phyloP scores from a whole-genome alignment of 2,329 filamentous ascomycete species.

The Emericellopsis cladophorae region DNA sequence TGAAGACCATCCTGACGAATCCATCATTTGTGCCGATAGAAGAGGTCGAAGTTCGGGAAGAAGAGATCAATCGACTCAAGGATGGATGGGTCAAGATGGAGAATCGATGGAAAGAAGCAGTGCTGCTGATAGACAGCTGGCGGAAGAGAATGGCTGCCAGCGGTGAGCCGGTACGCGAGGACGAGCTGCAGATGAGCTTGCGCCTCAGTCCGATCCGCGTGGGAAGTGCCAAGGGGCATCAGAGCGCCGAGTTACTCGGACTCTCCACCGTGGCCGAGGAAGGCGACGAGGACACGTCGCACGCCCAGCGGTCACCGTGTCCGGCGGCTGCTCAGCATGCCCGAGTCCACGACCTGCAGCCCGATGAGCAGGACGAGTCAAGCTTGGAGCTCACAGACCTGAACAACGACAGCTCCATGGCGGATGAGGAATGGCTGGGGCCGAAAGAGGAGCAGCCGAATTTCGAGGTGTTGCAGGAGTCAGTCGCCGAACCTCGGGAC shows the following conservation, averaged over 20 bases:
- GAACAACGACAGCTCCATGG: not conserved
- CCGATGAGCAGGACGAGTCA: constrained; percentile 6
- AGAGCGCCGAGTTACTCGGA: no score
- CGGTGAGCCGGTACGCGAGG: constrained; percentile 56
- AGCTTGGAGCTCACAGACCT: not conserved
- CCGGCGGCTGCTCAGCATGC: constrained; percentile 7
- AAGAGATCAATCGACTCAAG: constrained; percentile 74
- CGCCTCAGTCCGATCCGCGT: constrained; percentile 39
- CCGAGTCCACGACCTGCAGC: no score
- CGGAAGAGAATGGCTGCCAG: constrained; percentile 64
- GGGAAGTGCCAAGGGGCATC: constrained; percentile 8
- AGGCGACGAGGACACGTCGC: constrained; percentile 18
- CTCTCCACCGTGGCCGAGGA: constrained; percentile 36
- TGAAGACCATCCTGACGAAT: constrained; percentile 78
- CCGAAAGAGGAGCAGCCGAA: constrained; percentile 33
- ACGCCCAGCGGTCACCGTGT: constrained; percentile 10
- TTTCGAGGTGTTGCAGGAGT: constrained; percentile 31
- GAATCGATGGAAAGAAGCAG: constrained; percentile 75
- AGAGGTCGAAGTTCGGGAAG: constrained; percentile 83
- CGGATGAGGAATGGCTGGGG: constrained; percentile 11
- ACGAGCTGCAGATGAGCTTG: constrained; percentile 56
- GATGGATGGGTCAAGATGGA: constrained; percentile 93
- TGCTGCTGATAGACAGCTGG: constrained; percentile 87
- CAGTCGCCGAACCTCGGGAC: constrained; percentile 14
- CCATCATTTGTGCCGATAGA: constrained; percentile 93